phyloP scores from a whole-genome alignment of 2,329 filamentous ascomycete species.

The Aspergillus japonicus region DNA sequence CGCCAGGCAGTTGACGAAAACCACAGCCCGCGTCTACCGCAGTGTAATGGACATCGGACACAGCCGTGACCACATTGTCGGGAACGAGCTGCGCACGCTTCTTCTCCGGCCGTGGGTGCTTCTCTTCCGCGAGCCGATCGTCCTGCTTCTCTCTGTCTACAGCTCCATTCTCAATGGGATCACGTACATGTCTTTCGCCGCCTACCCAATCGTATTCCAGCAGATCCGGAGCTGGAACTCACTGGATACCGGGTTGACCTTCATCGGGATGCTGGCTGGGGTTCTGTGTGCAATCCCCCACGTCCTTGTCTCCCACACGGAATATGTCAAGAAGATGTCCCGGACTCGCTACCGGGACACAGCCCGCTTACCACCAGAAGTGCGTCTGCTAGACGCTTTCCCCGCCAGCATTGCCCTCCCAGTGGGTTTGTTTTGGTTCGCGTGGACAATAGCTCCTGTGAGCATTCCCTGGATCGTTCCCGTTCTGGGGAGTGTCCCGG shows the following conservation, averaged over 20 bases:
- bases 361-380: neutral
- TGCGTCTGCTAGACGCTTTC: conserved; percentile 3
- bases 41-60: neutral
- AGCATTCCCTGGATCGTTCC: neutral
- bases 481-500: neutral
- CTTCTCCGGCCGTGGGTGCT: conserved; percentile 8
- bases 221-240: conserved; percentile 2
- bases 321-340: neutral
- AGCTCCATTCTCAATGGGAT: conserved; percentile 10
- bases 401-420: neutral
- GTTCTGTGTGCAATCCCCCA: neutral
- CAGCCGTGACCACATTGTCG: neutral
- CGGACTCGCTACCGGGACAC: neutral
- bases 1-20: neutral
- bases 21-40: neutral
- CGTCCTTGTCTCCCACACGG: neutral
- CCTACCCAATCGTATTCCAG: conserved; percentile 10
- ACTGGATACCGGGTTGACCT: neutral
- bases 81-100: neutral
- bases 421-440: conserved; percentile 11
- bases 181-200: conserved; percentile 9
- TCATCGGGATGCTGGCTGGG: neutral
- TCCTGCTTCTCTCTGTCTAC: conserved; percentile 17
- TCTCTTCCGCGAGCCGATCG: conserved; percentile 16
- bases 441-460: neutral